Conservation (phyloP, 768 basidiomycete species). For the Paxillus involutus region DNA sequence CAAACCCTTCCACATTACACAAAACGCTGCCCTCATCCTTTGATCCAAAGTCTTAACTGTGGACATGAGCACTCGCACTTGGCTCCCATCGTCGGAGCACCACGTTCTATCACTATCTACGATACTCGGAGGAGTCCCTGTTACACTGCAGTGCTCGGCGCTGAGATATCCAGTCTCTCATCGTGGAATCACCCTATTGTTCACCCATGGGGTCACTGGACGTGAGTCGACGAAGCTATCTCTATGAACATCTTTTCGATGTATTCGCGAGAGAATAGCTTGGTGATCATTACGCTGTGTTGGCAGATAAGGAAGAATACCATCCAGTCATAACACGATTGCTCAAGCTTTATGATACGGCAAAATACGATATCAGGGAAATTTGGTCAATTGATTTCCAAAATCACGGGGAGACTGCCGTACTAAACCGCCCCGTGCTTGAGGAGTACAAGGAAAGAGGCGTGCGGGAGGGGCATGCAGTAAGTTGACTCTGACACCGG, state of each 20-base stretch:
- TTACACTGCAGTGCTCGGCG: constrained; percentile 21
- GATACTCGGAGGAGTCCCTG: constrained; percentile 15
- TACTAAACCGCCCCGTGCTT: constrained; percentile 28
- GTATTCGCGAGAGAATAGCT: background rate
- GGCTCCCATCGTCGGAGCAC: constrained; percentile 12
- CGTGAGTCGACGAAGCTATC: constrained; percentile 14
- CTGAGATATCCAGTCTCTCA: constrained; percentile 25
- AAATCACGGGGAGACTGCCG: constrained; percentile 36
- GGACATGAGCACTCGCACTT: background rate
- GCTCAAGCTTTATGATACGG: constrained; percentile 9
- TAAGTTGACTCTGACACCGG: constrained; percentile 4
- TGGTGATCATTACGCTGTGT: background rate
- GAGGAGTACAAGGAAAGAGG: constrained; percentile 20
- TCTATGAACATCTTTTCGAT: background rate
- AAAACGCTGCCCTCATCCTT: too few relatives aligned
- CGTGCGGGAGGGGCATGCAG: constrained; percentile 18
- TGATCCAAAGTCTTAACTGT: background rate
- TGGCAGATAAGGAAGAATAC: constrained; percentile 30
- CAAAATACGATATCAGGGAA: constrained; percentile 25
- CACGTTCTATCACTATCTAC: constrained; percentile 15
- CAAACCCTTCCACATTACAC: too few relatives aligned
- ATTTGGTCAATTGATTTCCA: constrained; percentile 37
- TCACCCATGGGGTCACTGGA: constrained; percentile 28
- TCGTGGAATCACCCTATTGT: constrained; percentile 22
- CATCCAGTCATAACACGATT: constrained; percentile 19